Evolutionary conservation across 1,284 basidiomycete species (phyloP), one percentile per base, ranked within the genome.

Genomic region (Cryptococcus neoformans): DNA sequence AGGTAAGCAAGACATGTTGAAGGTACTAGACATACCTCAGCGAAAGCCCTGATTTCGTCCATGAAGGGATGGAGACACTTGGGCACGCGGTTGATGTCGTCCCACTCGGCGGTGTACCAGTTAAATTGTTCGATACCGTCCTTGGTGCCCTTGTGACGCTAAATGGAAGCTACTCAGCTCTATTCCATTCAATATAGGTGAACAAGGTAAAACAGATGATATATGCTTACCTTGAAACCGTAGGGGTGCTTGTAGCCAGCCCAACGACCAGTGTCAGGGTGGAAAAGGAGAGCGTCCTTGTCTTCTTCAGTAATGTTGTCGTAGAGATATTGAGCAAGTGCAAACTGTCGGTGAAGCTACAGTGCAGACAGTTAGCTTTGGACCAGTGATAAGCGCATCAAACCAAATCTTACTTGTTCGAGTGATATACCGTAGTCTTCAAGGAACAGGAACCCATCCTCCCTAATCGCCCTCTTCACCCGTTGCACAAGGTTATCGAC

Each of bases 51-150:
- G 44, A 80, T 76, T 69, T 80, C 79, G 50, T 72, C 68, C 64
- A 70, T 68, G 59, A 69, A 71, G 0, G 71, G 71, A 10, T 51
- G 65, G 17, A 73, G 51, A 44, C 69, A 72, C 8, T 54, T 44
- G 8, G 71, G 71, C 28, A 73, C 49, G n/a, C 51, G 49, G 16
- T 45, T 44, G 45, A 54, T 14, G 46, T 71, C 57, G n/a, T 62
- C 50, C 67, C 65, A 78, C 40, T 68, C 60, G 39, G 68, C 64
- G 3, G 65, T 65, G 41, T 78, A 78, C 68, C 77, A 76, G 68
- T 80, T 80, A 62, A 79, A 72, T 56, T 79, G 78, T 55, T 76
- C 75, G 53, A 80, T 79, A 1, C 76, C 69, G 54, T 80, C 79
- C 41, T 68, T 65, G 16, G 72, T 62, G 3, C 73, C 76, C 44